Base-by-base conservation (phyloP, 169 alveolate species). In the Cystoisospora suis region DNA sequence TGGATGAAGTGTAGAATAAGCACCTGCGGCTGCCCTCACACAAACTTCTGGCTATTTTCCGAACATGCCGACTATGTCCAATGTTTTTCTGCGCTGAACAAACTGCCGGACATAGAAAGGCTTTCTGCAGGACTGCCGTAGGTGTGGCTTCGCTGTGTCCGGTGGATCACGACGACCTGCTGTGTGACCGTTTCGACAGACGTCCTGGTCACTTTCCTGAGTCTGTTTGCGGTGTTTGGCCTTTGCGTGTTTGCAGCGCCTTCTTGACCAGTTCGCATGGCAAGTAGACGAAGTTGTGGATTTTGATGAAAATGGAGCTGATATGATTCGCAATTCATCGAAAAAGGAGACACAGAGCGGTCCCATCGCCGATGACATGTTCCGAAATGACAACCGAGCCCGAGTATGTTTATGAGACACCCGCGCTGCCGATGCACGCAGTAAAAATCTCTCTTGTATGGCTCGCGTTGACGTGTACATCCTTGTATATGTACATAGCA, bases 281-380 rank as follows among this genome's bases (percentile, higher is more conserved):
- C 83, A 72, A 40, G 53, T 72, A 4, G 83, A 72, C 32, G 83
- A 72, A 34, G 53, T 40, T 17, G 83, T 72, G 36, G 83, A 72
- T 53, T 72, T 72, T 38, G 83, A 72, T 72, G 83, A 72, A 40
- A 72, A 40, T 32, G 83, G 83, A 0, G 83, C 83, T 6, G 56
- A 38, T 29, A 34, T 38, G 83, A 46, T 72, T 29, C 83, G 53
- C 58, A 5, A 12, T 38, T 12, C 38, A 29, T 4, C 38, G 58
- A 72, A 72, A 38, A n/a, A 23, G 77, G 77, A 65, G 44, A 12
- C 77, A n/a, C 77, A 65, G 12, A n/a, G n/a, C n/a, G 77, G 34
- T 44, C 77, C 77, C 7, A 36, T 65, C 5, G 77, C 77, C 83
- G 83, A 72, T 6, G 53, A 72, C 83, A 2, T 72, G 27, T 72